These are phyloP conservation scores for Sordariomycetes sp. DNA, from an alignment of 2,329 filamentous ascomycete genomes.

Conservation along the genomic window DNA sequence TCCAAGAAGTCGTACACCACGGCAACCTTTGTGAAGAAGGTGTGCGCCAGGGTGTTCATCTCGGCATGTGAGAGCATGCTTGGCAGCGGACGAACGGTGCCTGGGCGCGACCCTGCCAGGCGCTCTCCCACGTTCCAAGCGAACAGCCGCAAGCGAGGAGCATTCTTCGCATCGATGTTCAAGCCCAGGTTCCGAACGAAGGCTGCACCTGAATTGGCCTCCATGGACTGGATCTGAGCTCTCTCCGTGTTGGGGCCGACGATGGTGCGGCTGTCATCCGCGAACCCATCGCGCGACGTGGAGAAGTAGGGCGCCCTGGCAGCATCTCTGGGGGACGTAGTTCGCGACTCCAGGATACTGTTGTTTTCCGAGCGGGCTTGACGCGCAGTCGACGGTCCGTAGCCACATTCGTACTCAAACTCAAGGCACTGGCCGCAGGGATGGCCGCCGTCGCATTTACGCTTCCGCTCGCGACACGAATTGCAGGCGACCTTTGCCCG, in stretches of 20 bases:
- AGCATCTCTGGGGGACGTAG: too few species aligned
- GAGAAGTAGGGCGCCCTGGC: too few species aligned
- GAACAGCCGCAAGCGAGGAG: slow-evolving; percentile 43
- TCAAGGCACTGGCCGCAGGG: slow-evolving; percentile 44
- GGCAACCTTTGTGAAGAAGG: slow-evolving; percentile 45
- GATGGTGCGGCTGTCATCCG: background rate
- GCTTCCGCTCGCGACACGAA: slow-evolving; percentile 44
- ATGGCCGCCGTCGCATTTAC: slow-evolving; percentile 43
- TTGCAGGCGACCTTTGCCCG: slow-evolving; percentile 36
- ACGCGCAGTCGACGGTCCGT: slow-evolving; percentile 11
- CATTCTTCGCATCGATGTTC: slow-evolving; percentile 41
- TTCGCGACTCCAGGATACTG: too few species aligned
- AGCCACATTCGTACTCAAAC: slow-evolving; percentile 44
- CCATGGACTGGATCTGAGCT: slow-evolving; percentile 29
- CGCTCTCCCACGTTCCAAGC: slow-evolving; percentile 39
- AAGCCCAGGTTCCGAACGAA: slow-evolving; percentile 44
- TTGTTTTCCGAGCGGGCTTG: too few species aligned
- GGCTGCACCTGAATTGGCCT: slow-evolving; percentile 48
- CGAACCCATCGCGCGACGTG: background rate
- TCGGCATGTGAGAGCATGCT: slow-evolving; percentile 35
- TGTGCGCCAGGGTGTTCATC: slow-evolving; percentile 32
- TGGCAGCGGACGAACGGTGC: slow-evolving; percentile 24
- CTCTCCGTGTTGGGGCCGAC: slow-evolving; percentile 5
- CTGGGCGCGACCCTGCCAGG: slow-evolving; percentile 7
- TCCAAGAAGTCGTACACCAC: slow-evolving; percentile 41